A percentile compares a stretch with the other conserved stretches of the same genome.
phyloP scores from a whole-genome alignment of 1,284 basidiomycete species.

The Cryptococcus hybrid region DNA sequence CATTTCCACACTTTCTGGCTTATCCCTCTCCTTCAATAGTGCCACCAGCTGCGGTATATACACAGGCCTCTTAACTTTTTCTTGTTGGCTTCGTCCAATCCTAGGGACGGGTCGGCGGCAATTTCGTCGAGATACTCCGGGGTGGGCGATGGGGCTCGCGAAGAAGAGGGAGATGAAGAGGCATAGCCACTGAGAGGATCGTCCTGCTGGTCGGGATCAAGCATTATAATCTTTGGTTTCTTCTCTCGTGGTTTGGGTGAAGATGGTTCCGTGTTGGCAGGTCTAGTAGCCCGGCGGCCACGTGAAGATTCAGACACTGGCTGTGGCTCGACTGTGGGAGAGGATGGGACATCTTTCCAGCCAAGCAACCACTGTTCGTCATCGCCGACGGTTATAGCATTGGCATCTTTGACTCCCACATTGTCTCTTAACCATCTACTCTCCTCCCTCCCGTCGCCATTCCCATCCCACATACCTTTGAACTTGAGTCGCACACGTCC shows the following conservation, averaged over 20 bases:
- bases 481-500: constrained; percentile 70
- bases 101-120: constrained; percentile 76
- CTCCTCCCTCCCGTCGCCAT: constrained; percentile 67
- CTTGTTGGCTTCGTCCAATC: constrained; percentile 44
- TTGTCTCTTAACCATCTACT: constrained; percentile 59
- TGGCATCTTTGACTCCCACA: constrained; percentile 57
- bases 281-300: too few species aligned
- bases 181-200: constrained; percentile 79
- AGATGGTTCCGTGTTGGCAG: not conserved
- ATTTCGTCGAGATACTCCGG: constrained; percentile 75
- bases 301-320: not conserved
- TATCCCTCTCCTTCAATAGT: constrained; percentile 66
- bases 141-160: constrained; percentile 74
- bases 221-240: constrained; percentile 34
- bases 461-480: constrained; percentile 71
- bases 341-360: constrained; percentile 19
- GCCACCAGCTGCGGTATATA: constrained; percentile 77
- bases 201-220: constrained; percentile 56
- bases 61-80: constrained; percentile 71
- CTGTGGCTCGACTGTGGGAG: not conserved
- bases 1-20: constrained; percentile 73
- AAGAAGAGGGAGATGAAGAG: constrained; percentile 61
- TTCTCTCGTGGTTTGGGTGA: constrained; percentile 10
- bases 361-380: constrained; percentile 32
- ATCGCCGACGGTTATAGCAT: constrained; percentile 46